Base-by-base conservation (phyloP, 2,329 filamentous ascomycete species). In the Herpotrichia juniperi region DNA sequence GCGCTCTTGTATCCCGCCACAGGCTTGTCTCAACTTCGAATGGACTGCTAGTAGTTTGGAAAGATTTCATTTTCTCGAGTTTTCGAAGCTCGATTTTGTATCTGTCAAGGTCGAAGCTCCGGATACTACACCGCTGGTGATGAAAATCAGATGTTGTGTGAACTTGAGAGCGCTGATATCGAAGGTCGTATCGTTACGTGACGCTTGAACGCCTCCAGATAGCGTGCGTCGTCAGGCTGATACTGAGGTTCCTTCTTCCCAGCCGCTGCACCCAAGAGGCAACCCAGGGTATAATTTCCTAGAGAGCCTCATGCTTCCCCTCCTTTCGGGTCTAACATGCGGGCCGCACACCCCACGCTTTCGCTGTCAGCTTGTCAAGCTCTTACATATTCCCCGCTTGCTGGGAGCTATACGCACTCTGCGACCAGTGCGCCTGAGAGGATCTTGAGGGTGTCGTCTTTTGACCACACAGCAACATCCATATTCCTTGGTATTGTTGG, bases 21-120 rank as follows among this genome's bases (percentile, higher is more conserved):
- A 62, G 30, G 61, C 64, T 68, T 69, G 61, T 66, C 53, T 66
- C 34, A 24, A 55, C 49, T 32, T 45, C 34, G 39, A 37, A 16
- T 42, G 16, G 50, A 8, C 17, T 14, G 2, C 16, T 9, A 11
- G 22, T 42, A 42, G 22, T 22, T 40, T 48, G 21, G 34, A 4
- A 19, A 22, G 21, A 48, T 4, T 12, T n/a, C 14, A n/a, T 16
- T 24, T 11, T 26, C 39, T 4, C 4, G n/a, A 11, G 25, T 22
- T 28, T 10, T 21, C 12, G 22, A 11, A 17, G 11, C 24, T 10
- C 26, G 6, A 40, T 25, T 32, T 42, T 51, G 53, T 54, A 50
- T 54, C 44, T 26, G 19, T 35, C 14, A 49, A 35, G 42, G 17
- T 25, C 26, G 19, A 6, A 35, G 32, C 14, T 7, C 32, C 32